Conservation (phyloP, 1,284 basidiomycete species). For the Naganishia sp. region DNA sequence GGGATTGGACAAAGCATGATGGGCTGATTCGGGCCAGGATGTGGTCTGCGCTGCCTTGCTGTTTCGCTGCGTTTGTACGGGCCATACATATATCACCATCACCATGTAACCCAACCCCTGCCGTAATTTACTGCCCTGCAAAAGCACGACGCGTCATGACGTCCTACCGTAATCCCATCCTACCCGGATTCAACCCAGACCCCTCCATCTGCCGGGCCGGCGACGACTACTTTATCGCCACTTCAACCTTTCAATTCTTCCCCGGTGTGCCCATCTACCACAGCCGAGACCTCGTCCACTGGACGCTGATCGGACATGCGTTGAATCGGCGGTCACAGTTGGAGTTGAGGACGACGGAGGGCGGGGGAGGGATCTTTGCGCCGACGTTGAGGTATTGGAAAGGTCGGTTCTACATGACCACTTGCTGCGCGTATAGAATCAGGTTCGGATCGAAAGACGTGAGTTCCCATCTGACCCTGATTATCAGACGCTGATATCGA, state of each 20-base stretch:
- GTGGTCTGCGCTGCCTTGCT: no score
- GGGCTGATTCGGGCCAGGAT: no score
- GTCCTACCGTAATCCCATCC: conserved; percentile 40
- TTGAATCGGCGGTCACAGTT: conserved; percentile 38
- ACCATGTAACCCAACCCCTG: neutral
- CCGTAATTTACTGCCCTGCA: neutral
- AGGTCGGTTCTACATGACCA: conserved; percentile 41
- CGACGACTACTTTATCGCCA: conserved; percentile 39
- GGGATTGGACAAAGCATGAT: no score
- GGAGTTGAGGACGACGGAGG: conserved; percentile 36
- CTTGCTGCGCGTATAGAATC: conserved; percentile 30
- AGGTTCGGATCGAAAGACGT: conserved; percentile 27
- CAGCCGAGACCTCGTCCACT: conserved; percentile 38
- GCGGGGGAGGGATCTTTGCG: conserved; percentile 39
- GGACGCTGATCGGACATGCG: conserved; percentile 42
- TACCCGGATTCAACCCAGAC: conserved; percentile 45
- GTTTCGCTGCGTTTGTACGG: no score
- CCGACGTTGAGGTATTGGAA: conserved; percentile 39
- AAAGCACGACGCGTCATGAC: conserved; percentile 1
- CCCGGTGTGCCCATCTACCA: conserved; percentile 43
- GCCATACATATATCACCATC: neutral
- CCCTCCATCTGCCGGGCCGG: conserved; percentile 40
- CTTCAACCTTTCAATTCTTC: conserved; percentile 42
- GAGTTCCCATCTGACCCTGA: neutral
- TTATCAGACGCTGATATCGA: neutral